These are phyloP conservation scores for Conidiobolus coronatus DNA, from an alignment of 371 early-diverging fungal genomes.

Conservation along the genomic window DNA sequence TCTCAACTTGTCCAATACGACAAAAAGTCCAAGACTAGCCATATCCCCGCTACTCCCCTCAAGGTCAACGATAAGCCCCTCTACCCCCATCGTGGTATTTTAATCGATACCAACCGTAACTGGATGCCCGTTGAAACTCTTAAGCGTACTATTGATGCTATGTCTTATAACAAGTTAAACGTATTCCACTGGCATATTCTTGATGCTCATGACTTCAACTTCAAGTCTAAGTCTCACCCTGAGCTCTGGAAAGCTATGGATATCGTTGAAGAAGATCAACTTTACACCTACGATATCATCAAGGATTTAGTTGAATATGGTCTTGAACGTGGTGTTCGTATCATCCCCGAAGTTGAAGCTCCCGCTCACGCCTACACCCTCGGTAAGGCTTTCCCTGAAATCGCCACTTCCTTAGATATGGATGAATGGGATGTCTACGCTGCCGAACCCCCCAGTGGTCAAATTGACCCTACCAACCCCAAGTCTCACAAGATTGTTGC, in stretches of 20 bases:
- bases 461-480: slow-evolving; percentile 31
- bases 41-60: slow-evolving; percentile 29
- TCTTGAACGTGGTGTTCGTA: slow-evolving; percentile 43
- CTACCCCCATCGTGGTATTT: slow-evolving; percentile 45
- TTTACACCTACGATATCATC: slow-evolving; percentile 35
- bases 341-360: slow-evolving; percentile 56
- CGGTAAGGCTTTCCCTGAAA: slow-evolving; percentile 13
- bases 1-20: slow-evolving; percentile 30
- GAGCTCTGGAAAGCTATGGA: slow-evolving; percentile 29
- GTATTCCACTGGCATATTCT: slow-evolving; percentile 68
- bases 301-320: slow-evolving; percentile 29
- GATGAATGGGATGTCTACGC: slow-evolving; percentile 26
- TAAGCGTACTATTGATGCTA: slow-evolving; percentile 41
- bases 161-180: slow-evolving; percentile 59
- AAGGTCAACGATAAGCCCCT: slow-evolving; percentile 38
- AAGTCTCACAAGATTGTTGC: slow-evolving; percentile 25
- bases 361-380: slow-evolving; percentile 45
- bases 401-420: slow-evolving; percentile 17
- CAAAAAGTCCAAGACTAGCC: slow-evolving; percentile 6
- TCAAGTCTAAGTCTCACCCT: slow-evolving; percentile 27
- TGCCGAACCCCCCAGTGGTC: slow-evolving; percentile 47
- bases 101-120: slow-evolving; percentile 56
- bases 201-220: slow-evolving; percentile 58
- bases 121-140: slow-evolving; percentile 33
- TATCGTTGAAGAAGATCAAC: slow-evolving; percentile 27